phyloP scores from a whole-genome alignment of 139 green algal species.

The Chlorella vulgaris region DNA sequence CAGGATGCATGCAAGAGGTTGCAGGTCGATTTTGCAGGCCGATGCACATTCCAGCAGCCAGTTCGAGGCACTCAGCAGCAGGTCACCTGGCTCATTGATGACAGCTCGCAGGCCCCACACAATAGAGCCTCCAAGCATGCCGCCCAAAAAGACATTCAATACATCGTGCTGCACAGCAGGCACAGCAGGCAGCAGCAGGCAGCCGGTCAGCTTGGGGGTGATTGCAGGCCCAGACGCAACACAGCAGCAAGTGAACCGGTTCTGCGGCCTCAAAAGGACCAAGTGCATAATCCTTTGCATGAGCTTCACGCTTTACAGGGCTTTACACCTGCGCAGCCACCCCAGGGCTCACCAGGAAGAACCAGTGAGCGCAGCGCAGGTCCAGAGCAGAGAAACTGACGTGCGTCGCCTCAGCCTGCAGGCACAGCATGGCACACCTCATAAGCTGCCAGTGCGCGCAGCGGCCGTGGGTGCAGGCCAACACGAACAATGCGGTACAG shows the following conservation, averaged over 20 bases:
- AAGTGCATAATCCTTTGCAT: too few relatives aligned
- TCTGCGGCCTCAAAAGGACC: too few relatives aligned
- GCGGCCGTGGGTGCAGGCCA: too few relatives aligned
- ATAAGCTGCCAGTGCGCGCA: too few relatives aligned
- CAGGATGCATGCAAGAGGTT: neutral
- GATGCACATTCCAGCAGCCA: neutral
- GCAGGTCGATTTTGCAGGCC: neutral
- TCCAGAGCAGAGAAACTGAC: conserved; percentile 10
- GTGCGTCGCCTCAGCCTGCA: conserved; percentile 6
- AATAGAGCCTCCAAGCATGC: conserved; percentile 57
- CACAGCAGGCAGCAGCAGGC: neutral
- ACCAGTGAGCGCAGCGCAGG: conserved; percentile 26
- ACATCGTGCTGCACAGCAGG: conserved; percentile 47
- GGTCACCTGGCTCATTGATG: conserved; percentile 47
- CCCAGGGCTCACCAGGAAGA: conserved; percentile 27
- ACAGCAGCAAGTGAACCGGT: neutral
- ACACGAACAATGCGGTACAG: too few relatives aligned
- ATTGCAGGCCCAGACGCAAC: neutral
- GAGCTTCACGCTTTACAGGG: neutral
- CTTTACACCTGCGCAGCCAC: too few relatives aligned
- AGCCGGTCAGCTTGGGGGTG: neutral
- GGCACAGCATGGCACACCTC: too few relatives aligned
- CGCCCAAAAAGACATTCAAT: conserved; percentile 76
- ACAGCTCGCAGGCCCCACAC: conserved; percentile 44
- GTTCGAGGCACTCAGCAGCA: too few relatives aligned